Evolutionary conservation across 2,329 filamentous ascomycete genomes (phyloP).

Genomic region (Coniella lustricola): DNA sequence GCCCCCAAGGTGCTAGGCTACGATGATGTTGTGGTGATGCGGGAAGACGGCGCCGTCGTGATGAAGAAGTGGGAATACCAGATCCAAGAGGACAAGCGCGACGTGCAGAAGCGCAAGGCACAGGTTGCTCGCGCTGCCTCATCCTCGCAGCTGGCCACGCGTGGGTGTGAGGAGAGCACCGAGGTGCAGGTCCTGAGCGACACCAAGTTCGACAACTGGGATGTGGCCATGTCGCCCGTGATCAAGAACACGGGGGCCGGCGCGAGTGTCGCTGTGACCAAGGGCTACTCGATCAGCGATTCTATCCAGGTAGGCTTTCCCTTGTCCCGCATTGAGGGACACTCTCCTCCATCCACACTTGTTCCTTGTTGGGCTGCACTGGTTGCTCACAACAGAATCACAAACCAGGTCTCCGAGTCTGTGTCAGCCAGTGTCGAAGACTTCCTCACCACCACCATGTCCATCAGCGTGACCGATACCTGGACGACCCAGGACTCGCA

Average conservation of each 20-base stretch:
- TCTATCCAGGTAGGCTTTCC: slow-evolving; percentile 21
- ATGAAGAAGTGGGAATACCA: slow-evolving; percentile 23
- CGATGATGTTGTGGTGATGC: slow-evolving; percentile 24
- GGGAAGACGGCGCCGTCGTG: slow-evolving; percentile 20
- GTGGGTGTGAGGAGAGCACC: slow-evolving; percentile 18
- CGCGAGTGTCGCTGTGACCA: slow-evolving; percentile 24
- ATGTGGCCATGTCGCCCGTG: slow-evolving; percentile 30
- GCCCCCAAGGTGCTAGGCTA: slow-evolving; percentile 2
- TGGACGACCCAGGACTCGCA: slow-evolving; percentile 29
- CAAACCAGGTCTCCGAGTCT: neutral
- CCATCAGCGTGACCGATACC: slow-evolving; percentile 19
- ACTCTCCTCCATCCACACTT: too few relatives aligned
- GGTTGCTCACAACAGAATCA: neutral
- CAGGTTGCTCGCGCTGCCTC: neutral
- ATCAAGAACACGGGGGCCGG: slow-evolving; percentile 23
- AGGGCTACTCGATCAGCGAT: slow-evolving; percentile 30
- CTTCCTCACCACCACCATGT: slow-evolving; percentile 21
- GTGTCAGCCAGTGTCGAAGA: neutral
- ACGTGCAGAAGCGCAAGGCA: slow-evolving; percentile 5
- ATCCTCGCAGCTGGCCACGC: neutral
- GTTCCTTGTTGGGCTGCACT: too few relatives aligned
- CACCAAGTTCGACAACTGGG: slow-evolving; percentile 31
- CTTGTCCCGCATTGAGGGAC: too few relatives aligned
- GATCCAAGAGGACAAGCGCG: slow-evolving; percentile 14
- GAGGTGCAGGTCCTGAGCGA: slow-evolving; percentile 22